Conservation (phyloP, 2,329 filamentous ascomycete genomes). For the Exophiala oligosperma region DNA sequence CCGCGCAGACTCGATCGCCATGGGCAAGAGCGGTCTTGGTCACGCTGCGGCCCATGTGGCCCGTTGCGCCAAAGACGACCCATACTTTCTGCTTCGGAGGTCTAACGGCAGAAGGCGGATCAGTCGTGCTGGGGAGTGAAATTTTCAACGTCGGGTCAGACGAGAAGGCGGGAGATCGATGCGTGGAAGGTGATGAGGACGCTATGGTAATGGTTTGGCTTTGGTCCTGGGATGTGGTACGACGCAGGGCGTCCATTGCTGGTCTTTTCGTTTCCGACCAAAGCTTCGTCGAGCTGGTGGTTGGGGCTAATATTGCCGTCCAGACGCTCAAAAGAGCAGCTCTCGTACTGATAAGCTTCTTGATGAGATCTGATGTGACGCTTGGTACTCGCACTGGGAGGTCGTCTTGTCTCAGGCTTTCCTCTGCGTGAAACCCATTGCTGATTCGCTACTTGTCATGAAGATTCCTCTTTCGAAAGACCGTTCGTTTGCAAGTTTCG, state of each 20-base stretch:
- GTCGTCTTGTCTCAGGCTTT: no score
- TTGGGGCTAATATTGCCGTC: no score
- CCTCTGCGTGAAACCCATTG: no score
- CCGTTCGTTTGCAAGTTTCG: no score
- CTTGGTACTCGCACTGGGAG: no score
- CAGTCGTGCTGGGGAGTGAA: conserved; percentile 77
- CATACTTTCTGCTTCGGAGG: conserved; percentile 77
- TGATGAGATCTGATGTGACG: no score
- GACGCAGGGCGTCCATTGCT: conserved; percentile 11
- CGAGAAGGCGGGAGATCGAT: conserved; percentile 4
- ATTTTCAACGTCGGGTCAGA: conserved; percentile 40
- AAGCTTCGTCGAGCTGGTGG: no score
- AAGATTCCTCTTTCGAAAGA: no score
- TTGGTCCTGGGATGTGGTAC: conserved; percentile 4
- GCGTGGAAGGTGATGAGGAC: conserved; percentile 6
- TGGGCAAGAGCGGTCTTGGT: conserved; percentile 78
- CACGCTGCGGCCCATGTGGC: conserved; percentile 90
- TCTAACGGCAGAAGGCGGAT: conserved; percentile 72
- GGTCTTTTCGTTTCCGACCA: not conserved
- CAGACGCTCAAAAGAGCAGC: no score
- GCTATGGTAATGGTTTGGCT: not conserved
- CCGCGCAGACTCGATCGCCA: conserved; percentile 80
- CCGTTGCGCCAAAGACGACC: conserved; percentile 95
- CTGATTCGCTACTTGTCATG: no score
- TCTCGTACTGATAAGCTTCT: no score